These are phyloP conservation scores for Capsicum baccatum DNA, from an alignment of 257 asterid genomes.

Conservation along the genomic window DNA sequence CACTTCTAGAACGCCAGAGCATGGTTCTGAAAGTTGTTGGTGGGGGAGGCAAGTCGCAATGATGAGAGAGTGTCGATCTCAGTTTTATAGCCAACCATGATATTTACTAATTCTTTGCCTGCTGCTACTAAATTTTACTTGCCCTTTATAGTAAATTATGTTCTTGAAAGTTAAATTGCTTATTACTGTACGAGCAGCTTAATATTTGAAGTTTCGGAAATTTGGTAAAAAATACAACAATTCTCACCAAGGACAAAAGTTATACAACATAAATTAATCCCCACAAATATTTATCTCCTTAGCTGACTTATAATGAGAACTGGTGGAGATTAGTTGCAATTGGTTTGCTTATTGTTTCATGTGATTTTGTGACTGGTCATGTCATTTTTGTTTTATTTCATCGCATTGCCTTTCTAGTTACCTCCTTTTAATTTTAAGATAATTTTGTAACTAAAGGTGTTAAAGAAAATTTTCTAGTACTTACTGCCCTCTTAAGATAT, in stretches of 20 bases:
- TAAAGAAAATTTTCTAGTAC: neutral
- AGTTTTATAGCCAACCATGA: constrained; percentile 93
- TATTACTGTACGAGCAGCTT: constrained; percentile 9
- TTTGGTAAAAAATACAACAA: constrained; percentile 12
- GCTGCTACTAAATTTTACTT: neutral
- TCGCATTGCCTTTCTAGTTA: neutral
- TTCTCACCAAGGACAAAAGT: constrained; percentile 6
- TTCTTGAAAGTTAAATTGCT: constrained; percentile 14
- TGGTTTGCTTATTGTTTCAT: neutral
- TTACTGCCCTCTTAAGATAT: neutral
- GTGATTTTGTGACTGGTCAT: constrained; percentile 18
- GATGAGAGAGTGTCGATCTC: constrained; percentile 86
- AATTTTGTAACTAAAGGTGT: neutral
- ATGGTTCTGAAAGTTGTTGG: constrained; percentile 83
- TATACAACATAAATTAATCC: neutral
- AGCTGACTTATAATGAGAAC: neutral
- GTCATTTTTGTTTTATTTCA: neutral
- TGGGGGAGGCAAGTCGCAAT: constrained; percentile 82
- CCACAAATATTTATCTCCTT: neutral
- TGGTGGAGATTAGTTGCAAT: neutral
- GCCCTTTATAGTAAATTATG: neutral
- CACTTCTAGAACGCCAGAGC: constrained; percentile 82
- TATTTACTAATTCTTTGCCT: constrained; percentile 41
- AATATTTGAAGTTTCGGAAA: neutral
- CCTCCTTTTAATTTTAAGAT: neutral